Base-by-base conservation (phyloP, 441 rosid species). In the Jatropha multifida region DNA sequence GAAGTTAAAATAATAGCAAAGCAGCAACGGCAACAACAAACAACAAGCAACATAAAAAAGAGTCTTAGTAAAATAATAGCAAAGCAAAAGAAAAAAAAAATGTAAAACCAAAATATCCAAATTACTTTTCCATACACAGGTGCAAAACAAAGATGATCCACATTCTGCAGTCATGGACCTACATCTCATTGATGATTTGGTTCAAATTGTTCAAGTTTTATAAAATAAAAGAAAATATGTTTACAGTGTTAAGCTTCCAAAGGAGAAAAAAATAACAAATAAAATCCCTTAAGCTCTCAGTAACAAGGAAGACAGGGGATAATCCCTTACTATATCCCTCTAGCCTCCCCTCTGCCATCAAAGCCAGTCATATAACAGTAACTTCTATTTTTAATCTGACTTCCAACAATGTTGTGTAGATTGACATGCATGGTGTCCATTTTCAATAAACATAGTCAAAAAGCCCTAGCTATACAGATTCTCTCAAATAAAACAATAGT, bases 1-100 rank as follows among this genome's bases (percentile, higher is more conserved):
- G 18, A 71, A 56, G 38, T 77, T 63, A 58, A 41, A 78, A 42
- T 51, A 27, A 68, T 76, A 11, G n/a, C 26, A 79, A 59, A 65
- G 11, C 41, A 59, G 32, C 32, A 32, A 32, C 32, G 32, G 32
- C 32, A 32, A 32, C 32, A 32, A 32, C 32, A 32, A 32, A 32
- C 32, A 32, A 32, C 32, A 32, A 32, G 2, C 32, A 32, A 32
- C 32, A 32, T 23, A 23, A 23, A 23, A 23, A 23, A 23, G 2
- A 32, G 32, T 32, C 32, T 27, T 32, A 32, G 32, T 59, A 58
- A 41, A 78, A 42, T 51, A 27, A 61, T 76, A 11, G n/a, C 26
- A 79, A 59, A 65, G 11, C 41, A 37, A 65, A 23, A 15, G 20
- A 26, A 52, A 11, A 44, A 44, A 0, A 23, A 11, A 7, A 58